Evolutionary conservation across 345 rosid genomes (phyloP).

Genomic region (Iberis pinnata): DNA sequence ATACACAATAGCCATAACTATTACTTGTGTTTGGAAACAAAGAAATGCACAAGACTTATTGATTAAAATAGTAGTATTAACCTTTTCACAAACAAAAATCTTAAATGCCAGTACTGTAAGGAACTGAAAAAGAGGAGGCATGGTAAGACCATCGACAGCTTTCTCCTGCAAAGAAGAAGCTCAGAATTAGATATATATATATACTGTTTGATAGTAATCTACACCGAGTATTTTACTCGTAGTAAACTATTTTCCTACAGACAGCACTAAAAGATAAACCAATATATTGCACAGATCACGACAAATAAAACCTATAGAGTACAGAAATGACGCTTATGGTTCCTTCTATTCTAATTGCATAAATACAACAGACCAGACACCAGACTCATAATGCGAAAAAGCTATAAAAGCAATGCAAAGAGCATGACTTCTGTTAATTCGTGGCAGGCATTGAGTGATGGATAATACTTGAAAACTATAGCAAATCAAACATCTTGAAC

Average conservation of each 20-base stretch:
- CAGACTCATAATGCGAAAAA: not conserved
- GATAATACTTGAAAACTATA: not conserved
- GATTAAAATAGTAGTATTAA: conserved; percentile 9
- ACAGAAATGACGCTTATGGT: not conserved
- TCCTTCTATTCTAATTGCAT: conserved; percentile 11
- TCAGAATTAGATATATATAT: not conserved
- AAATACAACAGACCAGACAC: conserved; percentile 14
- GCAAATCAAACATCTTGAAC: conserved; percentile 1
- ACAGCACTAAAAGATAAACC: not conserved
- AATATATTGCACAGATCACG: conserved; percentile 3
- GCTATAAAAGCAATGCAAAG: not conserved
- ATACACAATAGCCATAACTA: no score
- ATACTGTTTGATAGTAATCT: not conserved
- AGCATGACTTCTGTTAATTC: conserved; percentile 2
- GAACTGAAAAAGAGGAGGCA: conserved; percentile 97
- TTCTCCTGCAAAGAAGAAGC: conserved; percentile 51
- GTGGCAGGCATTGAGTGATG: conserved; percentile 6
- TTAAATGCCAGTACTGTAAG: conserved; percentile 78
- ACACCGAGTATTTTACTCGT: not conserved
- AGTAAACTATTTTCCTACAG: not conserved
- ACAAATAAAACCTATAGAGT: not conserved
- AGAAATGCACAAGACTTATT: not conserved
- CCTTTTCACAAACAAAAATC: conserved; percentile 72
- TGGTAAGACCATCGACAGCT: conserved; percentile 58
- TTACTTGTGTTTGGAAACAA: conserved; percentile 5